These are phyloP conservation scores for Suillus bovinus DNA, from an alignment of 768 basidiomycete species.

Conservation along the genomic window DNA sequence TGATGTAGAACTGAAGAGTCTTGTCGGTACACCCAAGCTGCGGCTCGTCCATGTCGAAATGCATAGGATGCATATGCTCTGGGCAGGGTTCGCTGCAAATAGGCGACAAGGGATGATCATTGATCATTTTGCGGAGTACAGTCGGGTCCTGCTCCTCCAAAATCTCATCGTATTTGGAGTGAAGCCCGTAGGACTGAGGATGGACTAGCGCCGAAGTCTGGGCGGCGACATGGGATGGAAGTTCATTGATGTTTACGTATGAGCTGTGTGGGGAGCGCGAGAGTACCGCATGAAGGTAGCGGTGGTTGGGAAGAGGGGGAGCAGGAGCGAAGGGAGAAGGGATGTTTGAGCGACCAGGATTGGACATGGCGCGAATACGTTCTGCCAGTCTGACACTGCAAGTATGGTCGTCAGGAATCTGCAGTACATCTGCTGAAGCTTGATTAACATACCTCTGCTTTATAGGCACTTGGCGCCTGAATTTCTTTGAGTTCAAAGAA, in stretches of 20 bases:
- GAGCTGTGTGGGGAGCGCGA: slow-evolving; percentile 5
- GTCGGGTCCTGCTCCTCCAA: background rate
- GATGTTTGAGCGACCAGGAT: background rate
- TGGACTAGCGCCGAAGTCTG: background rate
- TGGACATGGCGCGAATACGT: slow-evolving; percentile 7
- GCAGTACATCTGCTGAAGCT: background rate
- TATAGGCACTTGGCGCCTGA: background rate
- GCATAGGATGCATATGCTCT: slow-evolving; percentile 7
- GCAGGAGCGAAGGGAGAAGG: background rate
- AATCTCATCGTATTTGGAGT: background rate
- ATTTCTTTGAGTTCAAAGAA: slow-evolving; percentile 7
- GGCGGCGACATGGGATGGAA: slow-evolving; percentile 1
- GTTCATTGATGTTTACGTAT: slow-evolving; percentile 1
- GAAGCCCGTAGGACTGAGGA: background rate
- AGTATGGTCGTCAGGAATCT: background rate
- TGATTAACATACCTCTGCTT: slow-evolving; percentile 3
- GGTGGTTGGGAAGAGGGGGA: background rate
- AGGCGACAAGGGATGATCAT: slow-evolving; percentile 3
- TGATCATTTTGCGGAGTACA: slow-evolving; percentile 1
- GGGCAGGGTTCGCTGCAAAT: background rate
- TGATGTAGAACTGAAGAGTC: background rate
- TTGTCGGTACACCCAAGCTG: background rate
- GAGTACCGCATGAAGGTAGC: background rate
- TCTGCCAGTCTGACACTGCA: slow-evolving; percentile 9
- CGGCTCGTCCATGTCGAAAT: slow-evolving; percentile 13